A percentile compares a stretch with the other conserved stretches of the same genome.
Conservation (phyloP, 163 green algal species). For the Chlorella variabilis region DNA sequence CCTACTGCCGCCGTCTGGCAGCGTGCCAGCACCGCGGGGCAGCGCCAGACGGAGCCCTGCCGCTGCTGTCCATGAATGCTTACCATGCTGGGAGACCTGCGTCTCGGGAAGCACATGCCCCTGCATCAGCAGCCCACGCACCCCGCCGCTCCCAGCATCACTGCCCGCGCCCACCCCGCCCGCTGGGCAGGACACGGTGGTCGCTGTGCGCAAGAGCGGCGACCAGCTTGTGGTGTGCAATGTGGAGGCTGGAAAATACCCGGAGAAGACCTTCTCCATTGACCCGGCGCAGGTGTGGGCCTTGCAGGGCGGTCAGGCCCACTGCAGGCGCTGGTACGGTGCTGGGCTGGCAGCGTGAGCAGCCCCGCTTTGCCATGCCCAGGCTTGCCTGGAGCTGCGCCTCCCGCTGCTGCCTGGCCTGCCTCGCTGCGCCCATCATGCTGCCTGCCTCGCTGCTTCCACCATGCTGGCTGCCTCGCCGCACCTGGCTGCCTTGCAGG, state of each 20-base stretch:
- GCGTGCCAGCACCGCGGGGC: too few relatives aligned
- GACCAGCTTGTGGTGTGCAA: slow-evolving; percentile 76
- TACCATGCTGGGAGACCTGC: too few relatives aligned
- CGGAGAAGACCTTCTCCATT: slow-evolving; percentile 65
- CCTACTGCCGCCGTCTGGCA: too few relatives aligned
- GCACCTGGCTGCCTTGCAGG: slow-evolving; percentile 50
- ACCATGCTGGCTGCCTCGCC: not conserved
- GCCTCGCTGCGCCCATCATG: too few relatives aligned
- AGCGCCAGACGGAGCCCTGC: too few relatives aligned
- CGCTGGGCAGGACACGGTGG: slow-evolving; percentile 94
- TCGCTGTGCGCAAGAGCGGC: slow-evolving; percentile 75
- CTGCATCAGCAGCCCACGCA: too few relatives aligned
- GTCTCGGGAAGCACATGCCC: too few relatives aligned
- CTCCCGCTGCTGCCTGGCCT: not conserved
- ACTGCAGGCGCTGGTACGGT: too few relatives aligned
- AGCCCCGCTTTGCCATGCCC: not conserved
- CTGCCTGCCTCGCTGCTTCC: not conserved
- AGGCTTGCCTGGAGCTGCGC: not conserved
- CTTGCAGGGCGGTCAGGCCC: not conserved
- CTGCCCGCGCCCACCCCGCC: too few relatives aligned
- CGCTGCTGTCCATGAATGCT: too few relatives aligned
- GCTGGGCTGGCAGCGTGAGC: too few relatives aligned
- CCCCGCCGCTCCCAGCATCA: too few relatives aligned
- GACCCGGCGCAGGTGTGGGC: slow-evolving; percentile 72
- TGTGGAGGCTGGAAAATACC: slow-evolving; percentile 74